phyloP scores from a whole-genome alignment of 495 filamentous ascomycete species.

The Hapsidospora chrysogenum region DNA sequence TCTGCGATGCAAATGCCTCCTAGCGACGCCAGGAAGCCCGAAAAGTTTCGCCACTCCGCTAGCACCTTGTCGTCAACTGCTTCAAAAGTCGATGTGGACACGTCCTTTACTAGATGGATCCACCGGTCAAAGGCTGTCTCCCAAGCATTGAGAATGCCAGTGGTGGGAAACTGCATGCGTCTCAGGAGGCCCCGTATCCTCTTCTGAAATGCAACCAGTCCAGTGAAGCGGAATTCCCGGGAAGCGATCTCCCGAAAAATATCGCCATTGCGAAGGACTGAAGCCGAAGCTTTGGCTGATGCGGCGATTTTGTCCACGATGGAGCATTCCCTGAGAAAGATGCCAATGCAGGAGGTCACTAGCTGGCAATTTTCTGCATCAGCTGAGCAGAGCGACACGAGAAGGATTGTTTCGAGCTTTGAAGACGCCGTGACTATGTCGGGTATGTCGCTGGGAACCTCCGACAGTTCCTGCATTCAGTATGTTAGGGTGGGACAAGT shows the following conservation, averaged over 20 bases:
- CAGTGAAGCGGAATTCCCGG: conserved; percentile 44
- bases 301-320: conserved; percentile 32
- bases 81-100: conserved; percentile 29
- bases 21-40: conserved; percentile 46
- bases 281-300: conserved; percentile 27
- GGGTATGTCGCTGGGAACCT: conserved; percentile 28
- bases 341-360: conserved; percentile 42
- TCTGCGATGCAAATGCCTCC: conserved; percentile 51
- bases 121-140: conserved; percentile 43
- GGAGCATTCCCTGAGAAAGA: conserved; percentile 42
- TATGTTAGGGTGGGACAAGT: neutral
- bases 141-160: conserved; percentile 46
- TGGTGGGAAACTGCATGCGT: conserved; percentile 40
- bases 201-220: conserved; percentile 49
- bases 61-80: conserved; percentile 34
- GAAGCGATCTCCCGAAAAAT: conserved; percentile 44
- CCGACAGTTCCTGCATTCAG: conserved; percentile 23
- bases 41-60: conserved; percentile 49
- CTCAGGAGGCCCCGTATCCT: conserved; percentile 36
- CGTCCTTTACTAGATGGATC: conserved; percentile 40
- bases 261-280: conserved; percentile 40
- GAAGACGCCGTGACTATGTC: conserved; percentile 28
- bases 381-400: conserved; percentile 43
- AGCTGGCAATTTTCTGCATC: conserved; percentile 45
- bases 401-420: conserved; percentile 39